phyloP scores from a whole-genome alignment of 2,329 filamentous ascomycete species.

The Scedosporium apiospermum region DNA sequence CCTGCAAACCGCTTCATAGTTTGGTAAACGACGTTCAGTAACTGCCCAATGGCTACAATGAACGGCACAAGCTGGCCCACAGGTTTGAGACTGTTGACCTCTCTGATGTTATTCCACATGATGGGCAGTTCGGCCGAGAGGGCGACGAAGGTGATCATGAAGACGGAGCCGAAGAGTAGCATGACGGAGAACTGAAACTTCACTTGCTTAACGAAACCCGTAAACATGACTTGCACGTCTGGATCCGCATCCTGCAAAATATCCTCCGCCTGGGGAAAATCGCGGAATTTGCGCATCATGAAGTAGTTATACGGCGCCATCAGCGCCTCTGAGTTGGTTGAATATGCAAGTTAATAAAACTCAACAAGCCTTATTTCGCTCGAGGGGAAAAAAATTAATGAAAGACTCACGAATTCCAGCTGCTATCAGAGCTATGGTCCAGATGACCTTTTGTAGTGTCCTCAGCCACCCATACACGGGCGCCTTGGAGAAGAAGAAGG shows the following conservation, averaged over 20 bases:
- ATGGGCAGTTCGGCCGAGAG: neutral
- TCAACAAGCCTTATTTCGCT: neutral
- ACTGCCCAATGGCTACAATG: slow-evolving; percentile 14
- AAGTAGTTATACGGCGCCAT: neutral
- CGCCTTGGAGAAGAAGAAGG: slow-evolving; percentile 19
- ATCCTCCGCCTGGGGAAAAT: neutral
- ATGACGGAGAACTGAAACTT: neutral
- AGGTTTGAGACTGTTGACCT: slow-evolving; percentile 11
- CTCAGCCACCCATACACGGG: slow-evolving; percentile 17
- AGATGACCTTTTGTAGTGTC: slow-evolving; percentile 15
- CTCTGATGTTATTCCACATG: slow-evolving; percentile 13
- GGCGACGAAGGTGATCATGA: neutral
- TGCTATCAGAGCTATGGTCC: slow-evolving; percentile 5
- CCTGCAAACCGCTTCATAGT: neutral
- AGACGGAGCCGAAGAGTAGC: neutral
- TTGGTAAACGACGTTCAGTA: slow-evolving; percentile 13
- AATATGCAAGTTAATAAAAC: neutral
- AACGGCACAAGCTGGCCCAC: slow-evolving; percentile 19
- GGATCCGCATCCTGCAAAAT: too few species aligned
- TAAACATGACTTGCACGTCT: neutral
- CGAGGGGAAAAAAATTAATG: too few species aligned
- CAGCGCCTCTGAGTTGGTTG: neutral
- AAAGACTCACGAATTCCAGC: neutral
- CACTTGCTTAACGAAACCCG: neutral
- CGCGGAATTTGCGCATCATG: neutral